These are phyloP conservation scores for Myxozyma sirexii DNA, from an alignment of 805 yeast species.

Conservation along the genomic window DNA sequence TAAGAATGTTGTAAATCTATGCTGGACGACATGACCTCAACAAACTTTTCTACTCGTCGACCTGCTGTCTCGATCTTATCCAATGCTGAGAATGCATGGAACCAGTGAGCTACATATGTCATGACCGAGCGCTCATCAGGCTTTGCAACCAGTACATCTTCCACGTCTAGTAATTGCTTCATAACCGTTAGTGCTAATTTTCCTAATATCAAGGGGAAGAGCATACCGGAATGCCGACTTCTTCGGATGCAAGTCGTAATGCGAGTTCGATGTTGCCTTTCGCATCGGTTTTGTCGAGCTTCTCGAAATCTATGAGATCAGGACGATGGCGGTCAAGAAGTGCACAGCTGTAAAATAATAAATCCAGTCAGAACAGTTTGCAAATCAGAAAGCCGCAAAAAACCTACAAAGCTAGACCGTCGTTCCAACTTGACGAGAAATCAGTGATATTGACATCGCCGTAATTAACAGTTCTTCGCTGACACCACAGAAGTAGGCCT, in stretches of 20 bases:
- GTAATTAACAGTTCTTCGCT: constrained; percentile 48
- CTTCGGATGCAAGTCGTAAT: constrained; percentile 49
- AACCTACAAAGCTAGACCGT: constrained; percentile 49
- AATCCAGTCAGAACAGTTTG: too few species aligned
- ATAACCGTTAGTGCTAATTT: neutral
- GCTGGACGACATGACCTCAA: constrained; percentile 42
- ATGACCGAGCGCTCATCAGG: constrained; percentile 66
- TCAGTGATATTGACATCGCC: constrained; percentile 48
- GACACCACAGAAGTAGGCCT: constrained; percentile 58
- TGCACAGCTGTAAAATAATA: constrained; percentile 42
- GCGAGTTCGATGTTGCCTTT: constrained; percentile 45
- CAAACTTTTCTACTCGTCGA: constrained; percentile 44
- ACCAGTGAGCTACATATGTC: constrained; percentile 63
- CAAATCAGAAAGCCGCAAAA: neutral
- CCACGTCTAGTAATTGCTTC: constrained; percentile 53
- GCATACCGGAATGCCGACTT: constrained; percentile 50
- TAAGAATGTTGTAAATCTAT: constrained; percentile 42
- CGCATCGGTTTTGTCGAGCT: constrained; percentile 40
- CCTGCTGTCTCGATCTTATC: constrained; percentile 46
- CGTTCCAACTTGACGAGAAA: constrained; percentile 60
- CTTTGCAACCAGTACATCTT: constrained; percentile 52
- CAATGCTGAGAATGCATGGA: constrained; percentile 48
- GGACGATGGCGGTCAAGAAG: constrained; percentile 49
- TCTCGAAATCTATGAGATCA: constrained; percentile 45
- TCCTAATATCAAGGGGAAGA: neutral